phyloP scores from a whole-genome alignment of 1,284 basidiomycete genomes.

The Ustilago crameri region DNA sequence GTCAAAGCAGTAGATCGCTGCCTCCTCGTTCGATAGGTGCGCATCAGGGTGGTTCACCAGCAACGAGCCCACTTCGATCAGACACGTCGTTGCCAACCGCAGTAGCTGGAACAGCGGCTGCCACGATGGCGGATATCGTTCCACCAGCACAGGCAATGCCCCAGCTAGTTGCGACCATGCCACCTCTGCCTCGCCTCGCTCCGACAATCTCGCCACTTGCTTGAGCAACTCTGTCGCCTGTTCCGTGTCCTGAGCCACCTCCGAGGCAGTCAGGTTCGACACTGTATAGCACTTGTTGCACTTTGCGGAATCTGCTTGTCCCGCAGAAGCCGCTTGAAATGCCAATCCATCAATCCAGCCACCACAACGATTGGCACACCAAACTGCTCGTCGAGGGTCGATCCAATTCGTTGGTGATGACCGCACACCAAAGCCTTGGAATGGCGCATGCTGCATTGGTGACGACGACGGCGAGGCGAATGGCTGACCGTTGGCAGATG shows the following conservation, averaged over 20 bases:
- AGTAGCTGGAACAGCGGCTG: slow-evolving; percentile 81
- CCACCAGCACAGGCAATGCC: slow-evolving; percentile 74
- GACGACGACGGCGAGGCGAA: slow-evolving; percentile 32
- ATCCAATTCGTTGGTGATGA: slow-evolving; percentile 55
- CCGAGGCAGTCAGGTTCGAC: slow-evolving; percentile 71
- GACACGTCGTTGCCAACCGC: slow-evolving; percentile 76
- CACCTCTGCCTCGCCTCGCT: slow-evolving; percentile 64
- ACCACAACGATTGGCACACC: slow-evolving; percentile 70
- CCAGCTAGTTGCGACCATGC: slow-evolving; percentile 75
- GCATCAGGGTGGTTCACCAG: slow-evolving; percentile 4
- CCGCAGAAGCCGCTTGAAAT: slow-evolving; percentile 31
- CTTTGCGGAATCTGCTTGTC: slow-evolving; percentile 5
- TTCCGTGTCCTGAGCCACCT: slow-evolving; percentile 74
- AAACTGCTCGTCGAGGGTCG: slow-evolving; percentile 78
- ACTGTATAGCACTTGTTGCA: slow-evolving; percentile 72
- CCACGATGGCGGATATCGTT: slow-evolving; percentile 67
- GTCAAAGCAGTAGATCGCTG: slow-evolving; percentile 42
- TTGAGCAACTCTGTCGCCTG: slow-evolving; percentile 78
- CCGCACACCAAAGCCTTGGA: slow-evolving; percentile 20
- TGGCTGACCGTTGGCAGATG: slow-evolving; percentile 7
- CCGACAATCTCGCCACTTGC: slow-evolving; percentile 74
- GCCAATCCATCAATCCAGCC: slow-evolving; percentile 70
- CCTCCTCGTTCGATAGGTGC: slow-evolving; percentile 7
- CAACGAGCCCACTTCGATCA: slow-evolving; percentile 70
- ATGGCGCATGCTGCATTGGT: slow-evolving; percentile 15